Evolutionary conservation across 164 flowering plant genomes (phyloP).

Genomic region (Vitis rupestris): DNA sequence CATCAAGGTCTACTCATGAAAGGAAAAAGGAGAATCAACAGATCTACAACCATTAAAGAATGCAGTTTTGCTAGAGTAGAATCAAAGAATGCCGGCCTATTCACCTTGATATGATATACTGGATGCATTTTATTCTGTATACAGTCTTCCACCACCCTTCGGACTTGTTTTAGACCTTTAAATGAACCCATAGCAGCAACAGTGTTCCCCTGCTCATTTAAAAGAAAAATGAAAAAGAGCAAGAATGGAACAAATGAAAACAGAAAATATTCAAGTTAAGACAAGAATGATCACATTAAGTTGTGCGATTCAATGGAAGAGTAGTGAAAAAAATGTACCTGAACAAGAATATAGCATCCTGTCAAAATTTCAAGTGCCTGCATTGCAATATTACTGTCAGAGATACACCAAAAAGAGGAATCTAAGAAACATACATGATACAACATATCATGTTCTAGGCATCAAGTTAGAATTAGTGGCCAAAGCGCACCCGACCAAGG

Average conservation of each 20-base stretch:
- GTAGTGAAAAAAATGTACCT: slow-evolving; percentile 40
- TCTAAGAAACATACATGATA: background rate
- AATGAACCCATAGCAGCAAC: slow-evolving; percentile 97
- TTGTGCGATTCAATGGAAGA: background rate
- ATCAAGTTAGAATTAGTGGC: background rate
- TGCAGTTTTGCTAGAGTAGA: too few relatives aligned
- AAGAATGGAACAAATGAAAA: background rate
- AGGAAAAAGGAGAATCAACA: slow-evolving; percentile 2
- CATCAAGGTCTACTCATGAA: slow-evolving; percentile 62
- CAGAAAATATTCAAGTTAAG: background rate
- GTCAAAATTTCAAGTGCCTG: slow-evolving; percentile 96
- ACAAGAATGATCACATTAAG: background rate
- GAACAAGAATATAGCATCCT: slow-evolving; percentile 87
- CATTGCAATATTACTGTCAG: slow-evolving; percentile 11
- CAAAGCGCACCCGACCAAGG: too few relatives aligned
- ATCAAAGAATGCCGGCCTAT: background rate
- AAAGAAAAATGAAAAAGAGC: slow-evolving; percentile 6
- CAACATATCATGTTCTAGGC: background rate
- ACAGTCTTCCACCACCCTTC: slow-evolving; percentile 91
- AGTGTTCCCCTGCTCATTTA: slow-evolving; percentile 66
- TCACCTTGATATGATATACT: slow-evolving; percentile 78
- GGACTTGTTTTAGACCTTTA: slow-evolving; percentile 87
- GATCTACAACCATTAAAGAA: background rate
- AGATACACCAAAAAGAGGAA: background rate
- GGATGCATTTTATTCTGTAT: slow-evolving; percentile 85